Evolutionary conservation across 148 eudicot genomes (phyloP).

Genomic region (Cornus kousa): DNA sequence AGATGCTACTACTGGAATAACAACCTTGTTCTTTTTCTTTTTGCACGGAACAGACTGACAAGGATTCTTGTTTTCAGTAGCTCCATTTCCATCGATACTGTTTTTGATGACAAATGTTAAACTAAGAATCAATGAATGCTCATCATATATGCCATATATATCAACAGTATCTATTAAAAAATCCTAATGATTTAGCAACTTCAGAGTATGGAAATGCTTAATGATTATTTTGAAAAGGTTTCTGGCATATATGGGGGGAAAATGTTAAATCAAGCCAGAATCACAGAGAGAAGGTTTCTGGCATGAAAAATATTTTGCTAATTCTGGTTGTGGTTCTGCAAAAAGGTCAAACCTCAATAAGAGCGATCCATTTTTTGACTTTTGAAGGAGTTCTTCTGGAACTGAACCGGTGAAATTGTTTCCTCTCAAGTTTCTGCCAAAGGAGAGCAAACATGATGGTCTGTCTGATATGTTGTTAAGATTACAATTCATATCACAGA

Average conservation of each 20-base stretch:
- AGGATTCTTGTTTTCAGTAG: neutral
- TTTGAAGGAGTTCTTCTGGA: conserved; percentile 29
- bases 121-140: neutral
- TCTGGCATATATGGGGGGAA: no score
- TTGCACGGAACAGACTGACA: neutral
- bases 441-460: neutral
- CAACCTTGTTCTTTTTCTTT: conserved; percentile 6
- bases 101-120: neutral
- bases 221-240: no score
- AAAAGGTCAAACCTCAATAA: neutral
- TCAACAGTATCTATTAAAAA: no score
- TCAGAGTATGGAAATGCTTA: no score
- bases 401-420: conserved; percentile 33
- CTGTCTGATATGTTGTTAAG: neutral
- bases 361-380: conserved; percentile 17
- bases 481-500: neutral
- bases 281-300: no score
- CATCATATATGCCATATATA: neutral
- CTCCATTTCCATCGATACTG: conserved; percentile 3
- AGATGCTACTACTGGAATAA: conserved; percentile 20
- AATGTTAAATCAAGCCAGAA: no score
- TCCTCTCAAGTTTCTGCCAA: conserved; percentile 26
- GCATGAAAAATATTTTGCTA: no score
- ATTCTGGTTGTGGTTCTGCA: no score
- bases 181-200: no score